phyloP scores from a whole-genome alignment of 176 grass and related monocot genomes.

The Lolium rigidum region DNA sequence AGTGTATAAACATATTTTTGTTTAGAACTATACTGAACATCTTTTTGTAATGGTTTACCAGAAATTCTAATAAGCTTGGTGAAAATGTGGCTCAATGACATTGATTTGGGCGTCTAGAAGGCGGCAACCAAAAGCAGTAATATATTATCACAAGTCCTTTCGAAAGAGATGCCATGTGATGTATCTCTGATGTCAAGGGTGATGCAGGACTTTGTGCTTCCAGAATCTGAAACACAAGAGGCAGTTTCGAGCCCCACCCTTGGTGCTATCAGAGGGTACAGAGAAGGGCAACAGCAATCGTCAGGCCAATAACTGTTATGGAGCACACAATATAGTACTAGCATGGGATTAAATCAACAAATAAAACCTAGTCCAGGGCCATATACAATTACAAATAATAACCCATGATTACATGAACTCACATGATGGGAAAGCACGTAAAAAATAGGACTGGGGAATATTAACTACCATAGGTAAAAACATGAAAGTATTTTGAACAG shows the following conservation, averaged over 20 bases:
- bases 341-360: not conserved
- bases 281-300: not conserved
- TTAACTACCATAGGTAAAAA: not conserved
- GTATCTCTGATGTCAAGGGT: slow-evolving; percentile 3
- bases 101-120: not conserved
- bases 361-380: not conserved
- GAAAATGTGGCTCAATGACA: not conserved
- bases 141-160: not conserved
- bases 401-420: not conserved
- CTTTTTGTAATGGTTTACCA: not conserved
- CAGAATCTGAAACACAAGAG: not conserved
- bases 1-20: not conserved
- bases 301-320: not conserved
- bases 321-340: too few species aligned
- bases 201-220: slow-evolving; percentile 11
- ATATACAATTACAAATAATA: not conserved
- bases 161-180: not conserved
- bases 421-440: not conserved
- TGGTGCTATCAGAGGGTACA: not conserved
- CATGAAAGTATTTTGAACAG: not conserved
- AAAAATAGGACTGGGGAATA: too few species aligned
- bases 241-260: not conserved
- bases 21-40: not conserved
- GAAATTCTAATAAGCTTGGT: not conserved
- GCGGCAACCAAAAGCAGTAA: slow-evolving; percentile 1